Percentiles rank a stretch among this genome's conserved stretches.
These are phyloP conservation scores for Tephrocybe rancida DNA, from an alignment of 768 basidiomycete genomes.

Conservation along the genomic window DNA sequence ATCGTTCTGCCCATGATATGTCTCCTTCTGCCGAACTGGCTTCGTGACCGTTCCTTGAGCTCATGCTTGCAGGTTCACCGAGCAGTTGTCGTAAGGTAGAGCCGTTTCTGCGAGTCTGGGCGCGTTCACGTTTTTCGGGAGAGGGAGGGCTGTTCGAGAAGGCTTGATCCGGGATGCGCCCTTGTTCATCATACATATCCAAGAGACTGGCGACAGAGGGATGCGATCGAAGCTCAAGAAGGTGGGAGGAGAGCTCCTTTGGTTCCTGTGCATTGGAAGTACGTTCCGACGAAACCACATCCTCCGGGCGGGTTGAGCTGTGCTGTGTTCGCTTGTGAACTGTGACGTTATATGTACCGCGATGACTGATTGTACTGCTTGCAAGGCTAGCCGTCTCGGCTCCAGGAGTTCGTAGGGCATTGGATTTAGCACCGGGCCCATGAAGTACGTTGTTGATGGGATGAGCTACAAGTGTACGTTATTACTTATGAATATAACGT, in stretches of 20 bases:
- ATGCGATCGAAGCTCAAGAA: slow-evolving; percentile 66
- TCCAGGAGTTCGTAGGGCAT: slow-evolving; percentile 48
- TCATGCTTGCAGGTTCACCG: slow-evolving; percentile 48
- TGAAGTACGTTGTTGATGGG: slow-evolving; percentile 64
- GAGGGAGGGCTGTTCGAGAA: slow-evolving; percentile 66
- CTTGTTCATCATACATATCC: slow-evolving; percentile 73
- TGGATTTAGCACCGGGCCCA: slow-evolving; percentile 36
- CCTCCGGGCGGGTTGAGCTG: slow-evolving; percentile 35
- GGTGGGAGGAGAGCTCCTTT: slow-evolving; percentile 46
- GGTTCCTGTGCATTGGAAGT: slow-evolving; percentile 35
- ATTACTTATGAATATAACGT: not conserved
- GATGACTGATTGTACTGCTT: slow-evolving; percentile 50
- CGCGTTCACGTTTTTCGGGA: slow-evolving; percentile 40
- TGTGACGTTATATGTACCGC: slow-evolving; percentile 74
- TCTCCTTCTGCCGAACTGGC: slow-evolving; percentile 61
- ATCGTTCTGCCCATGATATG: slow-evolving; percentile 84
- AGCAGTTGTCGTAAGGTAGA: slow-evolving; percentile 78
- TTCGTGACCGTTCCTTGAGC: slow-evolving; percentile 23
- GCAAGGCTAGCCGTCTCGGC: slow-evolving; percentile 55
- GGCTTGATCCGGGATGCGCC: slow-evolving; percentile 57
- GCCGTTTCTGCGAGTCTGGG: slow-evolving; percentile 61
- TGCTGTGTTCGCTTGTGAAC: slow-evolving; percentile 64
- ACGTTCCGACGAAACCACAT: slow-evolving; percentile 26
- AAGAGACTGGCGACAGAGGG: slow-evolving; percentile 79
- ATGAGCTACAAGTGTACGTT: slow-evolving; percentile 45